Evolutionary conservation across 2,329 filamentous ascomycete species (phyloP), one percentile per base, ranked within the genome.

Genomic region (Cytospora leucostoma): DNA sequence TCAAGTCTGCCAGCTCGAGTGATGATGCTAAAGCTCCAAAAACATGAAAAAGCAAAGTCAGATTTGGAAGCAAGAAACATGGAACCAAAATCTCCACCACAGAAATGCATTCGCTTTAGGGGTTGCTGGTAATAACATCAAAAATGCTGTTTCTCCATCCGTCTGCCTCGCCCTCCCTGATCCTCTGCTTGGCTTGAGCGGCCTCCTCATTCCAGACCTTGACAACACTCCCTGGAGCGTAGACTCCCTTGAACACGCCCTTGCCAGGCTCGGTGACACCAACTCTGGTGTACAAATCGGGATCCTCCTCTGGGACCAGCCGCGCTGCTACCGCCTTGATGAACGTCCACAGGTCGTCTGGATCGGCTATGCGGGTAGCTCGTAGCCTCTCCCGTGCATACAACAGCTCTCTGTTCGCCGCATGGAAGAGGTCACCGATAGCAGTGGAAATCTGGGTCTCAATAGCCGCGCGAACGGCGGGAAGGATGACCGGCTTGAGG

Each of bases 91-190:
- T n/a, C 27, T 8, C 6, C n/a, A 1, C 21, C 6, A 7, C 2
- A 6, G 12, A 19, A 4, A 3, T 17, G n/a, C 21, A 19, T 3
- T 15, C 3, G 52, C 33, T 19, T 64, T 17, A 66, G 1, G 47
- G 5, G 12, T 57, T 27, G n/a, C 64, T 70, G n/a, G 78, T 76
- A 37, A 72, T 72, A 12, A 82, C 74, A 67, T 86, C 81, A 70
- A 97, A 96, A n/a, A 96, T 88, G 53, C 87, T 87, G 74, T 96
- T 97, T 69, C 90, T 84, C 93, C 93, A 97, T 0, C 90, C 90
- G 17, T 83, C 87, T 54, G 79, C 79, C 61, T 88, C 84, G 71
- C 87, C 88, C 67, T 94, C 90, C 67, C 93, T 87, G 44, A 96
- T 85, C 49, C 87, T 82, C 74, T 96, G 90, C 21, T 82, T 82